Evolutionary conservation across 192 early-diverging fungal species (phyloP), one percentile per base, ranked within the genome.

Genomic region (Physocladia obscura): DNA sequence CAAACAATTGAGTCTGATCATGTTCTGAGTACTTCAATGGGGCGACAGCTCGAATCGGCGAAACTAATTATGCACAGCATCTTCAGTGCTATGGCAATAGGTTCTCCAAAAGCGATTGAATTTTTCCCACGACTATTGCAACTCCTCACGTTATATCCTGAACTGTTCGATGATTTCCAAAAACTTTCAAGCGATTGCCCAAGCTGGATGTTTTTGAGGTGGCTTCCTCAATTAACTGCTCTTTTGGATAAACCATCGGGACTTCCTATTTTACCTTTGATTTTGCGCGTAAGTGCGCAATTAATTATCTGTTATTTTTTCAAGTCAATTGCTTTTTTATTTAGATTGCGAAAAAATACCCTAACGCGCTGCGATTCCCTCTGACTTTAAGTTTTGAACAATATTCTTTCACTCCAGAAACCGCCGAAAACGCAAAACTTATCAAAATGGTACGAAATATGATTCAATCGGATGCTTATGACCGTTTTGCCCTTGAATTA

Each of bases 221-320:
- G 91, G 91, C 77, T 92, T 40, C 87, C 88, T 22, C 90, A 92
- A 51, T 71, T 92, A 48, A 88, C 90, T 0, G 85, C 91, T 15
- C 57, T 90, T 19, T 75, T 92, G 1, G 89, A 90, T 51, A 89
- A 88, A 49, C 51, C 78, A 3, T 71, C 79, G 5, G 84, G 84
- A 21, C 48, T 59, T 38, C 70, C 73, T 11, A 62, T 89, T 34
- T 82, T 82, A 62, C 84, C 86, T 4, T 67, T 88, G 5, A 44
- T 89, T 6, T 39, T 35, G 2, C 50, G 64, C 37, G 85, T 86
- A 79, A n/a, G 62, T 51, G 29, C 19, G 15, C 26, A 11, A 27
- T 26, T 21, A 40, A 13, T 40, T 62, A 35, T 17, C 19, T 19
- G 29, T 17, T 11, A 15, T 35, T 13, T 62, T 62, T 40, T 62